Conservation (phyloP, 2,329 filamentous ascomycete species). For the Colletotrichum godetiae region DNA sequence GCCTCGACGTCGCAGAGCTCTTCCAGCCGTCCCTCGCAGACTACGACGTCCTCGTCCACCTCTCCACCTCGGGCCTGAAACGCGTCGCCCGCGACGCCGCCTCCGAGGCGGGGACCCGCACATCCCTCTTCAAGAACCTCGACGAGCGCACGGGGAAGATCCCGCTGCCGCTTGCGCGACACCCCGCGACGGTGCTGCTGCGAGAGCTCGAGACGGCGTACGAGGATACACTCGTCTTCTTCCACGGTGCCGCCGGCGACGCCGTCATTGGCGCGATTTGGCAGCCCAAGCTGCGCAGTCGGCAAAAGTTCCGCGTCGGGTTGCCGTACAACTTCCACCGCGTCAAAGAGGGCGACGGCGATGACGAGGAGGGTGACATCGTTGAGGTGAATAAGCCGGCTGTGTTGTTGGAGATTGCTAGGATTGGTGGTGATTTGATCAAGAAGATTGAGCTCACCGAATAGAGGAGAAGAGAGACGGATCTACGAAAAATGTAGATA, state of each 20-base stretch:
- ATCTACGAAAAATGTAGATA: neutral
- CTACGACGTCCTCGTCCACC: slow-evolving; percentile 87
- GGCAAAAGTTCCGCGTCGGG: slow-evolving; percentile 76
- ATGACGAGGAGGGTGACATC: slow-evolving; percentile 53
- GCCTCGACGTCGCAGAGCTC: slow-evolving; percentile 67
- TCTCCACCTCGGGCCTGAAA: slow-evolving; percentile 67
- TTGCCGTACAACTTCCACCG: slow-evolving; percentile 69
- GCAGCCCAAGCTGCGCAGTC: slow-evolving; percentile 63
- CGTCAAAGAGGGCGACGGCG: slow-evolving; percentile 38
- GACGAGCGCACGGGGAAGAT: slow-evolving; percentile 64
- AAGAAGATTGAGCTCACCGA: slow-evolving; percentile 67
- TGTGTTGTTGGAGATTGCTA: slow-evolving; percentile 79
- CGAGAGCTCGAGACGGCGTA: slow-evolving; percentile 76
- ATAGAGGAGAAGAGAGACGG: slow-evolving; percentile 27
- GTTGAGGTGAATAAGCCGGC: slow-evolving; percentile 75
- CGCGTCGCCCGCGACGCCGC: slow-evolving; percentile 52
- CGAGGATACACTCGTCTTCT: slow-evolving; percentile 79
- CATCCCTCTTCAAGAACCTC: slow-evolving; percentile 83
- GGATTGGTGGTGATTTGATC: slow-evolving; percentile 75
- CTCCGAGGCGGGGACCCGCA: slow-evolving; percentile 48
- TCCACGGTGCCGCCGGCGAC: slow-evolving; percentile 73
- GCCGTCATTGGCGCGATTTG: slow-evolving; percentile 67
- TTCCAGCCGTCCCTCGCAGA: slow-evolving; percentile 81
- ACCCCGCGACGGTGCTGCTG: slow-evolving; percentile 73
- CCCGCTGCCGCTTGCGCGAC: slow-evolving; percentile 62